These are phyloP conservation scores for Xylaria sp. DNA, from an alignment of 2,329 filamentous ascomycete species.

Conservation along the genomic window DNA sequence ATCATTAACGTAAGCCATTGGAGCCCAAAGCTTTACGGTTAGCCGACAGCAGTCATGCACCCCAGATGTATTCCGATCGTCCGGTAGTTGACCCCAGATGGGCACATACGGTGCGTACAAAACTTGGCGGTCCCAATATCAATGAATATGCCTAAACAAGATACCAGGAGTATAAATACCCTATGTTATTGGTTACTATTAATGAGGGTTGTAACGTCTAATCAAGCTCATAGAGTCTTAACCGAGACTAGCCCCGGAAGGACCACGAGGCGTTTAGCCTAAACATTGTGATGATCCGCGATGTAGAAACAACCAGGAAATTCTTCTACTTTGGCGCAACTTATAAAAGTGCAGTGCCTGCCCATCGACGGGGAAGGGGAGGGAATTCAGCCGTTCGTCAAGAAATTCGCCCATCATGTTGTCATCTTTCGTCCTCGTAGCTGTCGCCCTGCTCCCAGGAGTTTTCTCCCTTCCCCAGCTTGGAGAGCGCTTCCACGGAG, in stretches of 20 bases:
- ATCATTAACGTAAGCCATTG: not conserved
- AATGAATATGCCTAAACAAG: conserved; percentile 30
- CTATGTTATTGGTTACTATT: conserved; percentile 39
- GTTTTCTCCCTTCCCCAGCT: conserved; percentile 41
- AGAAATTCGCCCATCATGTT: conserved; percentile 37
- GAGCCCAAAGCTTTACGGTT: conserved; percentile 1
- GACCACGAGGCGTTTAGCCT: conserved; percentile 46
- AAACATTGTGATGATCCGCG: conserved; percentile 38
- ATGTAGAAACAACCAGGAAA: conserved; percentile 26
- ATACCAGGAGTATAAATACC: conserved; percentile 21
- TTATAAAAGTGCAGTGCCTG: conserved; percentile 22
- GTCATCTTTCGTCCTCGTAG: conserved; percentile 42
- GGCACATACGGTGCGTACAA: conserved; percentile 15
- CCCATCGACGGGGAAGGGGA: not conserved
- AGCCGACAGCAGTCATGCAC: conserved; percentile 30
- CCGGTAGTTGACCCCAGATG: conserved; percentile 31
- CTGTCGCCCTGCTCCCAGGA: conserved; percentile 42
- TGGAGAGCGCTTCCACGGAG: conserved; percentile 38
- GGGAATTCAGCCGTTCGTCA: not conserved
- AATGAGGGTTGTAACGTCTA: conserved; percentile 39
- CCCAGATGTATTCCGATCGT: conserved; percentile 42
- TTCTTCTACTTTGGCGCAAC: not conserved
- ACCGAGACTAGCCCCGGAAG: conserved; percentile 38
- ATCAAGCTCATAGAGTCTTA: conserved; percentile 40
- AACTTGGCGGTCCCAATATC: conserved; percentile 14